Evolutionary conservation across 73 alveolate genomes (phyloP).

Genomic region (Paraurostyla sp.): DNA sequence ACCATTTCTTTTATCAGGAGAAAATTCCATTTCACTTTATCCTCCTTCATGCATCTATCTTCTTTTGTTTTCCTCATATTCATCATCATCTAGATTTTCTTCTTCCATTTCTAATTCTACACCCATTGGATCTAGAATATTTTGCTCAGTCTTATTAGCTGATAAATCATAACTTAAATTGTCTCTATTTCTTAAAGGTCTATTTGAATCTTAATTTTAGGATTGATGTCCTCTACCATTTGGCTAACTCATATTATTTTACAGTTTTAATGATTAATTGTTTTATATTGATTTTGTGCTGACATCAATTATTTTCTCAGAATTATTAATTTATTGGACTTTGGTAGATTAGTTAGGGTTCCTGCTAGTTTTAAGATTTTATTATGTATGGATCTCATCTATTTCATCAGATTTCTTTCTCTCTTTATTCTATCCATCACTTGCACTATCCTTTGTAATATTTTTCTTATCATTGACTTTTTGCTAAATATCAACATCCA

Average conservation of each 20-base stretch:
- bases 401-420: too few species aligned
- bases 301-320: too few species aligned
- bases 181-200: not conserved
- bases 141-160: not conserved
- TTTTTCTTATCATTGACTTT: not conserved
- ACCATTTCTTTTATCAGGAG: not conserved
- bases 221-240: not conserved
- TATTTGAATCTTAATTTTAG: not conserved
- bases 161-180: not conserved
- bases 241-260: too few species aligned
- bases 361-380: too few species aligned
- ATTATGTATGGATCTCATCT: too few species aligned
- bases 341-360: too few species aligned
- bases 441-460: not conserved
- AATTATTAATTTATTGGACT: too few species aligned
- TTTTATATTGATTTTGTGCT: too few species aligned
- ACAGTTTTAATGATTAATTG: too few species aligned
- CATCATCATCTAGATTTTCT: slow-evolving; percentile 41
- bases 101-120: not conserved
- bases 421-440: not conserved
- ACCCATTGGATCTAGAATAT: slow-evolving; percentile 5
- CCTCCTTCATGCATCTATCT: not conserved
- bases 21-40: not conserved
- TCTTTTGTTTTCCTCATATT: not conserved
- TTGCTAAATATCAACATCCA: not conserved